Conservation (phyloP, 768 basidiomycete species). For the Mrakia frigida region DNA sequence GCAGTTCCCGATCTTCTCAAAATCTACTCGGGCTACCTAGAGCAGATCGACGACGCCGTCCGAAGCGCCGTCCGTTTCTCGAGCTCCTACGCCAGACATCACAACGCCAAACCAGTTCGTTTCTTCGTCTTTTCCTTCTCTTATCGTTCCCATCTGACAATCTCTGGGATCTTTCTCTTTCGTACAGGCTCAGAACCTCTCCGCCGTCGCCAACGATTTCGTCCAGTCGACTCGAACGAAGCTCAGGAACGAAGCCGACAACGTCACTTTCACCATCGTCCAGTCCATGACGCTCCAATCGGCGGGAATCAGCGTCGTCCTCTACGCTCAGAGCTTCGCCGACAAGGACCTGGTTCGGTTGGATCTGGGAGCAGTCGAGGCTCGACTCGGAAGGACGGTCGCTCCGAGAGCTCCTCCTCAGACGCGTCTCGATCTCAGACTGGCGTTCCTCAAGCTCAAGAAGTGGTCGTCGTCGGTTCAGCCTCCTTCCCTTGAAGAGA, state of each 20-base stretch:
- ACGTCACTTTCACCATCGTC: conserved; percentile 1
- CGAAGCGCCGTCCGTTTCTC: conserved; percentile 37
- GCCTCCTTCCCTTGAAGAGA: conserved; percentile 29
- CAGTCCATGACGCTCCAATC: conserved; percentile 7
- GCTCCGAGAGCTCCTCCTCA: conserved; percentile 32
- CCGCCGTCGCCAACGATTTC: conserved; percentile 4
- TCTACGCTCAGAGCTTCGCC: conserved; percentile 4
- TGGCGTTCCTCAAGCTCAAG: conserved; percentile 27
- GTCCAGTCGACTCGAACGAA: background rate
- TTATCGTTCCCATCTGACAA: background rate
- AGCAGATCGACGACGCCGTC: conserved; percentile 39
- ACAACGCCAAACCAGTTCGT: background rate
- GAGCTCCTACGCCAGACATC: background rate
- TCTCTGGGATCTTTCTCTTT: no score
- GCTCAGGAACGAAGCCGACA: background rate
- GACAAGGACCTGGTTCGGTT: conserved; percentile 34
- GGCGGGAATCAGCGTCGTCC: background rate
- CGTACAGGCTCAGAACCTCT: background rate
- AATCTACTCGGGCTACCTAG: conserved; percentile 38
- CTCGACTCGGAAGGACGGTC: conserved; percentile 34
- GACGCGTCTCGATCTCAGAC: conserved; percentile 35
- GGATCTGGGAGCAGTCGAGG: conserved; percentile 36
- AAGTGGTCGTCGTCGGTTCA: conserved; percentile 37
- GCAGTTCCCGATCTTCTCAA: conserved; percentile 36
- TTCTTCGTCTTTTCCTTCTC: background rate